phyloP scores from a whole-genome alignment of 129 eudicot genomes.

The Artemisia argyi region DNA sequence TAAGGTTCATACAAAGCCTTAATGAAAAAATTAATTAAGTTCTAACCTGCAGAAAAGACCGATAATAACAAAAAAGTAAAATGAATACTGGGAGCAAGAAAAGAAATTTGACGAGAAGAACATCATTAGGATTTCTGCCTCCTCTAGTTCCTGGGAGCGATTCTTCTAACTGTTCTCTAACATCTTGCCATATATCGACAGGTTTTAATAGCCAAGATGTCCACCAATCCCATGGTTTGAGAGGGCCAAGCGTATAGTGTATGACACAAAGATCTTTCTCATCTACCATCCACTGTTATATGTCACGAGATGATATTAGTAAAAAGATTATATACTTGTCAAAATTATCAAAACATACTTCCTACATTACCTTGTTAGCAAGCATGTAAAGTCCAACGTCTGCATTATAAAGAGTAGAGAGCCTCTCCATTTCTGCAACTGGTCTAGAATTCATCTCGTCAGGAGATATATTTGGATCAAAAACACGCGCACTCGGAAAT shows the following conservation, averaged over 20 bases:
- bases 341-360: background rate
- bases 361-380: slow-evolving; percentile 78
- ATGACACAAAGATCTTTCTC: slow-evolving; percentile 85
- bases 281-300: slow-evolving; percentile 91
- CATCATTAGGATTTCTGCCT: slow-evolving; percentile 69
- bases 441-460: slow-evolving; percentile 75
- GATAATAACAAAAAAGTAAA: slow-evolving; percentile 12
- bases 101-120: slow-evolving; percentile 57
- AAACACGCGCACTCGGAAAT: slow-evolving; percentile 84
- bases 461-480: slow-evolving; percentile 59
- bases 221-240: slow-evolving; percentile 99
- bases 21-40: slow-evolving; percentile 29
- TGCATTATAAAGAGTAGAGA: slow-evolving; percentile 90
- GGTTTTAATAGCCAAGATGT: slow-evolving; percentile 97
- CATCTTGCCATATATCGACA: slow-evolving; percentile 96
- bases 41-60: slow-evolving; percentile 14
- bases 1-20: background rate
- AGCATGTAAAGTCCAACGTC: slow-evolving; percentile 99
- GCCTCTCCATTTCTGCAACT: slow-evolving; percentile 85
- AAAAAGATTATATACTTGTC: background rate
- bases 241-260: slow-evolving; percentile 97
- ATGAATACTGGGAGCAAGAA: slow-evolving; percentile 60
- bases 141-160: slow-evolving; percentile 94
- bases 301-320: background rate
- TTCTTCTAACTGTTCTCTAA: slow-evolving; percentile 60